Conservation (phyloP, 345 rosid species). For the Populus deltoides region DNA sequence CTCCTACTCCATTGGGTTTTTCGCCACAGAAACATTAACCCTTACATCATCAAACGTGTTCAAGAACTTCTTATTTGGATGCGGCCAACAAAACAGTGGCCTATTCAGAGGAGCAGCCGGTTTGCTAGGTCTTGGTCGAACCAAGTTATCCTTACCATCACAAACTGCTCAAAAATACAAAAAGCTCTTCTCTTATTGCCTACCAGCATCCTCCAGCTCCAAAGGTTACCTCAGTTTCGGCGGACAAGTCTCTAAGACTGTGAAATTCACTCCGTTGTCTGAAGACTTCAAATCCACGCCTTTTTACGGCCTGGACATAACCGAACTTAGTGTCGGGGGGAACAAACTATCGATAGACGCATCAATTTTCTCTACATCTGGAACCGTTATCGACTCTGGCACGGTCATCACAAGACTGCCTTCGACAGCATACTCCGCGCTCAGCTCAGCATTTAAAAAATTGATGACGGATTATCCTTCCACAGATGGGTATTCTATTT, state of each 20-base stretch:
- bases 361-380: background rate
- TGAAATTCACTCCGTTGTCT: conserved; percentile 27
- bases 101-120: background rate
- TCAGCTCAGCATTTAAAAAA: conserved; percentile 11
- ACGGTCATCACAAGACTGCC: conserved; percentile 31
- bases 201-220: conserved; percentile 27
- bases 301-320: conserved; percentile 26
- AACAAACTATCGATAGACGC: conserved; percentile 2
- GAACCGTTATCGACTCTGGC: conserved; percentile 33
- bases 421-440: conserved; percentile 21
- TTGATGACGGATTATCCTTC: conserved; percentile 20
- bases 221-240: conserved; percentile 30
- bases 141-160: conserved; percentile 12
- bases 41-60: conserved; percentile 4
- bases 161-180: conserved; percentile 26
- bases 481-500: background rate
- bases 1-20: conserved; percentile 5
- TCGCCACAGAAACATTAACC: conserved; percentile 13
- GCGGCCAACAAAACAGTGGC: conserved; percentile 29
- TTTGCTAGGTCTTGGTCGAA: conserved; percentile 1
- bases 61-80: conserved; percentile 25
- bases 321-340: conserved; percentile 23
- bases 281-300: background rate
- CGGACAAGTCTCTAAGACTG: background rate
- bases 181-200: conserved; percentile 29